Evolutionary conservation across 345 rosid genomes (phyloP), one percentile per base, ranked within the genome.

Genomic region (Citrus hindsii): DNA sequence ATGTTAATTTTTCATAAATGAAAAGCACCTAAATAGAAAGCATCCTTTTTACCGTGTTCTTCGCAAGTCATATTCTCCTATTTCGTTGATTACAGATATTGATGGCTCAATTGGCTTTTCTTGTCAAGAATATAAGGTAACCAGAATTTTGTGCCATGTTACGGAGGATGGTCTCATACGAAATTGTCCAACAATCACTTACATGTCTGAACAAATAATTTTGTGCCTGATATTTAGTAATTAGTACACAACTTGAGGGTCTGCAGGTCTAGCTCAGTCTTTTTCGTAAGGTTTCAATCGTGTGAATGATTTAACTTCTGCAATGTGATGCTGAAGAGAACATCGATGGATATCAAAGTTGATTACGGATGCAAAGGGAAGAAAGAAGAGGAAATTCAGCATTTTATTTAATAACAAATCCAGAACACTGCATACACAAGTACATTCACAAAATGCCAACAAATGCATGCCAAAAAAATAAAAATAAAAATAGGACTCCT

Each of bases 351-450:
- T 24, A 10, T 40, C 72, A 38, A 38, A 68, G 55, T 37, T 40
- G 19, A n/a, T 30, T 42, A 6, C 5, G n/a, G 25, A 21, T 77
- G 4, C 12, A 33, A 10, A 18, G 2, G 13, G 27, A 40, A 19
- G 38, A 14, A 56, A 1, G 37, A 64, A 19, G 40, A 68, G 71
- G 53, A 72, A 71, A 76, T 61, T 18, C 56, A 13, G 59, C 28
- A 22, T 68, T 67, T 82, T 80, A 81, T 84, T 81, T 74, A 69
- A 69, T 72, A 27, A 32, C 51, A 65, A 53, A 61, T 67, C 27
- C 67, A 70, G 55, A 37, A 42, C 10, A 7, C 63, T 64, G 56
- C 78, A 70, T 59, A 30, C 66, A 38, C 75, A 82, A 68, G 67
- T 75, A 58, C 77, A 76, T 76, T 18, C 82, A 61, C 61, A 56